Evolutionary conservation across 2,329 filamentous ascomycete genomes (phyloP).

Genomic region (Catunica adiposa): DNA sequence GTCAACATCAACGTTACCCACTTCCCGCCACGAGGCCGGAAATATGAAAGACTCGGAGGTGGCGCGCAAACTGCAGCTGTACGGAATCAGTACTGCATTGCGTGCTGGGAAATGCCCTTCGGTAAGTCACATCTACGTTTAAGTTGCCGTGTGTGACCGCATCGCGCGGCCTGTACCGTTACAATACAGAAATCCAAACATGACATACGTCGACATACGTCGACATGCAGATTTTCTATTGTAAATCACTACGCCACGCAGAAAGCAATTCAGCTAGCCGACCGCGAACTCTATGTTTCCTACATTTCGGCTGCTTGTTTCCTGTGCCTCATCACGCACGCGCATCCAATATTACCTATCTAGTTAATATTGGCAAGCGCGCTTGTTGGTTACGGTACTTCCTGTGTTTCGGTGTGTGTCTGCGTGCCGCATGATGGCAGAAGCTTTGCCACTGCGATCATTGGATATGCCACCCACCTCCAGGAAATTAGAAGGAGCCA

Average conservation of each 20-base stretch:
- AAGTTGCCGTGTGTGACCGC: neutral
- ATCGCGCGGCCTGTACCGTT: neutral
- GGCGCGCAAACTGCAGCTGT: slow-evolving; percentile 86
- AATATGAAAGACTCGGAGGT: slow-evolving; percentile 61
- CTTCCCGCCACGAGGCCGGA: neutral
- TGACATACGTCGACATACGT: neutral
- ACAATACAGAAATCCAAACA: neutral
- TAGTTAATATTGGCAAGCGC: neutral
- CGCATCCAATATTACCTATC: neutral
- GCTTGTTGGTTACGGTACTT: neutral
- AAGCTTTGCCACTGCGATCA: neutral
- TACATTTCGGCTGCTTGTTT: neutral
- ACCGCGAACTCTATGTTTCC: neutral
- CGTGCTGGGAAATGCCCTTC: slow-evolving; percentile 80
- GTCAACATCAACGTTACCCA: neutral
- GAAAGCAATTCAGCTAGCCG: neutral
- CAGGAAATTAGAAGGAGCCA: neutral
- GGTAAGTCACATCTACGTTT: slow-evolving; percentile 31
- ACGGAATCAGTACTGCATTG: slow-evolving; percentile 78
- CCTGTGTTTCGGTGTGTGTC: neutral
- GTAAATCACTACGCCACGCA: neutral
- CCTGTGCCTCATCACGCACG: neutral
- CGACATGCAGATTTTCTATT: neutral
- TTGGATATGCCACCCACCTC: neutral
- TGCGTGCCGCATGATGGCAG: neutral